Evolutionary conservation across 176 grass and related monocot species (phyloP).

Genomic region (Oryza glaberrima): DNA sequence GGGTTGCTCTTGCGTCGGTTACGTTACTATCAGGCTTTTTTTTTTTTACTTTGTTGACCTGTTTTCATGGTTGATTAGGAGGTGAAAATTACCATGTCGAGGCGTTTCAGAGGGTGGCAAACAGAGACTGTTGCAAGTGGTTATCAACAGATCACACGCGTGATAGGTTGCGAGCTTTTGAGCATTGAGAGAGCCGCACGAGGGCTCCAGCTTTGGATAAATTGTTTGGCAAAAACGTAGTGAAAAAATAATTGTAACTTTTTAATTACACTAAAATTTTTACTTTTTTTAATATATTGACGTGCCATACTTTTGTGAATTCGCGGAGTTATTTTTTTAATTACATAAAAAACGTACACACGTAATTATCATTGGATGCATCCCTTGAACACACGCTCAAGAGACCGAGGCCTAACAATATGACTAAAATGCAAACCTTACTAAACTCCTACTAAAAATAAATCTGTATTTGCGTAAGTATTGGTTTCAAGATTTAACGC

Average conservation of each 20-base stretch:
- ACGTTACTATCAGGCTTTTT: constrained; percentile 27
- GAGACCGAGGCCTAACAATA: no score
- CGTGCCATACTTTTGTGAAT: no score
- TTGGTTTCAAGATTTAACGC: no score
- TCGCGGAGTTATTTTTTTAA: no score
- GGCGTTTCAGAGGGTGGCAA: constrained; percentile 5
- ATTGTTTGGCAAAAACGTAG: constrained; percentile 27
- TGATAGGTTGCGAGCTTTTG: constrained; percentile 12
- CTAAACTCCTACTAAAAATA: no score
- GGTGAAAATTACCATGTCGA: constrained; percentile 35
- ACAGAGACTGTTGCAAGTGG: not conserved
- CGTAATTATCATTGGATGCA: no score
- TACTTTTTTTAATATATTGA: no score
- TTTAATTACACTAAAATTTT: not conserved
- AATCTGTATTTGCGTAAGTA: no score
- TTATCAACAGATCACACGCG: constrained; percentile 2
- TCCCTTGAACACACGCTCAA: no score
- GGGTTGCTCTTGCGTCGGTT: not conserved
- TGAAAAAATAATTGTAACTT: not conserved
- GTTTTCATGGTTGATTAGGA: not conserved
- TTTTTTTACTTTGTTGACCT: constrained; percentile 1
- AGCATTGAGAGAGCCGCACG: constrained; percentile 26
- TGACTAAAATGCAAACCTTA: no score
- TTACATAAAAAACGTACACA: not conserved
- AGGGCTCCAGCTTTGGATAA: constrained; percentile 8